Percentiles rank a stretch among this genome's conserved stretches.
Conservation (phyloP, 768 basidiomycete species). For the Calocybe gangraenosa region DNA sequence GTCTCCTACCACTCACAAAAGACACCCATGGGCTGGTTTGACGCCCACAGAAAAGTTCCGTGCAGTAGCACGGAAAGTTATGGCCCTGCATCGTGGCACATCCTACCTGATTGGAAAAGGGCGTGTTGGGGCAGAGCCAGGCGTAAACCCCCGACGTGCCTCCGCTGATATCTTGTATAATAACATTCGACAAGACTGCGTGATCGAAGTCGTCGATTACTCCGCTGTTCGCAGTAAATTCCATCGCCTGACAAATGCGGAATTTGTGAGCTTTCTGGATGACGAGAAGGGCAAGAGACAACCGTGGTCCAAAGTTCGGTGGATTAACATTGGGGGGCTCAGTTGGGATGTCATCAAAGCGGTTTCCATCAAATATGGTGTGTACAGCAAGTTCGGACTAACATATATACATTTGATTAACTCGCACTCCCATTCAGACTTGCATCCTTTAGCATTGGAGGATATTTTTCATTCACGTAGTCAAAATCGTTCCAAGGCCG, state of each 20-base stretch:
- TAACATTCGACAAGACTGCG: conserved; percentile 54
- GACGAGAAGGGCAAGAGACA: conserved; percentile 43
- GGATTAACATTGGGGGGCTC: conserved; percentile 69
- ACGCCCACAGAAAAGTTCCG: conserved; percentile 52
- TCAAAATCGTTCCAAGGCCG: conserved; percentile 59
- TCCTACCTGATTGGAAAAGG: conserved; percentile 27
- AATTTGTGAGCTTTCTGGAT: conserved; percentile 55
- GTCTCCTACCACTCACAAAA: conserved; percentile 7
- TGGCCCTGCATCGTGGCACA: conserved; percentile 56
- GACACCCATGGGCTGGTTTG: conserved; percentile 13
- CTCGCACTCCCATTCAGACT: conserved; percentile 29
- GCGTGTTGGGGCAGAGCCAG: conserved; percentile 64
- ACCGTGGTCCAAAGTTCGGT: conserved; percentile 65
- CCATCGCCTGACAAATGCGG: conserved; percentile 53
- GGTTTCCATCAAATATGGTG: conserved; percentile 61
- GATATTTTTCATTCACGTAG: conserved; percentile 58
- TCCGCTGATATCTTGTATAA: conserved; percentile 54
- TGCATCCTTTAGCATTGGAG: conserved; percentile 71
- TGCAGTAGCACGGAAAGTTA: conserved; percentile 54
- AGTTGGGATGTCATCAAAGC: conserved; percentile 74
- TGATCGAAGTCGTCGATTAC: conserved; percentile 68
- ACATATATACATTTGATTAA: neutral
- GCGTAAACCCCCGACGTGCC: conserved; percentile 61
- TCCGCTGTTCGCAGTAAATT: conserved; percentile 50
- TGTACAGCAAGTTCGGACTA: conserved; percentile 14